phyloP scores from a whole-genome alignment of 805 yeast genomes.

The Ogataea pignaliae region DNA sequence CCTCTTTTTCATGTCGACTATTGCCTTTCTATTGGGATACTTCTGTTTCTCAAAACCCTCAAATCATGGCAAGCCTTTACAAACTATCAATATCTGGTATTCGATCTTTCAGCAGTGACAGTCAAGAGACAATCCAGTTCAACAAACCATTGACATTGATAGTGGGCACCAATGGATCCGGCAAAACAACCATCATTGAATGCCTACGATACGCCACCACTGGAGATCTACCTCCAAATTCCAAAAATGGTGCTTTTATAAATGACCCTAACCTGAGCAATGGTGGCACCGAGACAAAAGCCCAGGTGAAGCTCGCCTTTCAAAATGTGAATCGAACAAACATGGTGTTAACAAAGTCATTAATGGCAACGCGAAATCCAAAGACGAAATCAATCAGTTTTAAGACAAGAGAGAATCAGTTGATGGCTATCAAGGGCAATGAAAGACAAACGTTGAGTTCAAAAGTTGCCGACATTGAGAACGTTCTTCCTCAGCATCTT shows the following conservation, averaged over 20 bases:
- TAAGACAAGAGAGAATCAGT: slow-evolving; percentile 88
- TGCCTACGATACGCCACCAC: slow-evolving; percentile 92
- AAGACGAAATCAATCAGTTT: slow-evolving; percentile 51
- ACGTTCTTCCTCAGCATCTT: slow-evolving; percentile 71
- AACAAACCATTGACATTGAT: slow-evolving; percentile 87
- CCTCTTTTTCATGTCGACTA: too few species aligned
- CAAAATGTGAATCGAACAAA: slow-evolving; percentile 64
- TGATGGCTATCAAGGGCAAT: slow-evolving; percentile 61
- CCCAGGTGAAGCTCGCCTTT: slow-evolving; percentile 88
- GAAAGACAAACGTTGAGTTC: slow-evolving; percentile 74
- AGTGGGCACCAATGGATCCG: slow-evolving; percentile 95
- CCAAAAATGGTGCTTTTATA: slow-evolving; percentile 92
- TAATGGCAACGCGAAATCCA: slow-evolving; percentile 66
- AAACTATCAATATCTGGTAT: slow-evolving; percentile 80
- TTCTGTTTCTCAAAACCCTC: too few species aligned
- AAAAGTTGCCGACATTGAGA: slow-evolving; percentile 78
- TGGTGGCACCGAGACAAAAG: slow-evolving; percentile 73
- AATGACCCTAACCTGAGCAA: slow-evolving; percentile 79
- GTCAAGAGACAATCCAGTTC: slow-evolving; percentile 81
- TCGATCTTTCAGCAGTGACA: slow-evolving; percentile 84
- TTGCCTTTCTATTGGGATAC: too few species aligned
- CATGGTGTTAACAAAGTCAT: slow-evolving; percentile 83
- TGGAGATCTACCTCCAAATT: slow-evolving; percentile 92
- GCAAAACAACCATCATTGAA: slow-evolving; percentile 94
- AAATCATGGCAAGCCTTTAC: slow-evolving; percentile 41